A percentile compares a stretch with the other conserved stretches of the same genome.
Conservation (phyloP, 192 early-diverging fungal genomes). For the Rhizophagus prolifer region DNA sequence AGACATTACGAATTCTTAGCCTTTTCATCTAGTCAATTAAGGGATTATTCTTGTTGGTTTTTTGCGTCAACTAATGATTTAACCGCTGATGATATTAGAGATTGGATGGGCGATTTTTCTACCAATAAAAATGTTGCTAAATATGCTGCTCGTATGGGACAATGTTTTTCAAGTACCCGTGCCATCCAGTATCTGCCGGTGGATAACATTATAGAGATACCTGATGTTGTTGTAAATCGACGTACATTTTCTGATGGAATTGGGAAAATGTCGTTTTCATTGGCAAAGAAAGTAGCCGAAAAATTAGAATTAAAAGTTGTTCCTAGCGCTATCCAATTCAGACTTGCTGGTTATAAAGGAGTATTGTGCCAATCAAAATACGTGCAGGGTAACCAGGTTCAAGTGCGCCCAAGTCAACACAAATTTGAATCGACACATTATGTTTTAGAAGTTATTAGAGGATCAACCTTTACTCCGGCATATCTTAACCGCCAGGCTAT, state of each 20-base stretch:
- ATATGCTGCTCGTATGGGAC: constrained; percentile 69
- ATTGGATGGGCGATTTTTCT: constrained; percentile 72
- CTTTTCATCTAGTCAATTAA: constrained; percentile 62
- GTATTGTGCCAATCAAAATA: constrained; percentile 46
- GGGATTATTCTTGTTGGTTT: constrained; percentile 73
- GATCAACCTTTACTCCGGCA: constrained; percentile 48
- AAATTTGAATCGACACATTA: constrained; percentile 57
- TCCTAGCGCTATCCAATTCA: constrained; percentile 70
- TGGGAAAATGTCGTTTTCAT: constrained; percentile 53
- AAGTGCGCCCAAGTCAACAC: constrained; percentile 55
- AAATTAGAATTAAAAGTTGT: constrained; percentile 37
- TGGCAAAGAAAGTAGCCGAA: constrained; percentile 47
- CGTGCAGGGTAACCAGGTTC: constrained; percentile 38
- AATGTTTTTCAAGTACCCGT: constrained; percentile 71
- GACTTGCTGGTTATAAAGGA: constrained; percentile 67
- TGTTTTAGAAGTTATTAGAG: constrained; percentile 60
- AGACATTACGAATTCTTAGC: constrained; percentile 60
- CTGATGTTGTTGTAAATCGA: constrained; percentile 57
- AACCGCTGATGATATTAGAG: constrained; percentile 51
- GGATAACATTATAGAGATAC: constrained; percentile 45
- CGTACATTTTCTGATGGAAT: constrained; percentile 75
- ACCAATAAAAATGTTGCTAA: constrained; percentile 65
- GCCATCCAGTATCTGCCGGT: constrained; percentile 44
- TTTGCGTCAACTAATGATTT: constrained; percentile 53
- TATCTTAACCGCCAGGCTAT: constrained; percentile 72